phyloP scores from a whole-genome alignment of 176 grass and related monocot genomes.

The Aegilops longissima region DNA sequence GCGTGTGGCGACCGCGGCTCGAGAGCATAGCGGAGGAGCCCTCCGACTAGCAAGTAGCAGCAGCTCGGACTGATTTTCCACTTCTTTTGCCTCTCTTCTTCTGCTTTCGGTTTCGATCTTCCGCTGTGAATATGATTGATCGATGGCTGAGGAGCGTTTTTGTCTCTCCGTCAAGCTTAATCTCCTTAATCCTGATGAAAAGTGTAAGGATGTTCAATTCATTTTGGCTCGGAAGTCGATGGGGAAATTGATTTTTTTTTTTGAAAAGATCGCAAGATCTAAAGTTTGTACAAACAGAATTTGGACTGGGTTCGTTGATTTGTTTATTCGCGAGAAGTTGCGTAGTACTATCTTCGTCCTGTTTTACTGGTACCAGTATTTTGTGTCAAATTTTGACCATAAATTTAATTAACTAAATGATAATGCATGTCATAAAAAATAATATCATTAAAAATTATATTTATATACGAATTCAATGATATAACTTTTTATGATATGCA shows the following conservation, averaged over 20 bases:
- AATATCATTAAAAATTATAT: too few relatives aligned
- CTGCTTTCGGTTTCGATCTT: neutral
- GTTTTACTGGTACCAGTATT: too few relatives aligned
- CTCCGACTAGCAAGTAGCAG: neutral
- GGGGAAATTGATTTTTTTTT: too few relatives aligned
- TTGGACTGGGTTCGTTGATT: constrained; percentile 2
- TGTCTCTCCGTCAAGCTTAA: neutral
- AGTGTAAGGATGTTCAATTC: neutral
- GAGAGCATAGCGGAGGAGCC: constrained; percentile 81
- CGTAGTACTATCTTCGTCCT: too few relatives aligned
- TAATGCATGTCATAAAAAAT: too few relatives aligned
- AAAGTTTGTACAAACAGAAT: constrained; percentile 29
- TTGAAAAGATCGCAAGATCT: constrained; percentile 21
- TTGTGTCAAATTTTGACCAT: too few relatives aligned
- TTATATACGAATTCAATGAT: too few relatives aligned
- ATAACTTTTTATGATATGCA: too few relatives aligned
- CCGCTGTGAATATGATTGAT: constrained; percentile 13
- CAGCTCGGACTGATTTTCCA: neutral
- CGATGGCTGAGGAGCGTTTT: constrained; percentile 9
- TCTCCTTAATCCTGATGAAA: neutral
- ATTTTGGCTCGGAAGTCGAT: constrained; percentile 13
- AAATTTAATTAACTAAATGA: too few relatives aligned
- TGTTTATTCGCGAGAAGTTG: constrained; percentile 18
- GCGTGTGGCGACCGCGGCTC: constrained; percentile 71
- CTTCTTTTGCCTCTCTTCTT: neutral